Conservation (phyloP, 192 early-diverging fungal genomes). For the Geranomyces michiganensis region DNA sequence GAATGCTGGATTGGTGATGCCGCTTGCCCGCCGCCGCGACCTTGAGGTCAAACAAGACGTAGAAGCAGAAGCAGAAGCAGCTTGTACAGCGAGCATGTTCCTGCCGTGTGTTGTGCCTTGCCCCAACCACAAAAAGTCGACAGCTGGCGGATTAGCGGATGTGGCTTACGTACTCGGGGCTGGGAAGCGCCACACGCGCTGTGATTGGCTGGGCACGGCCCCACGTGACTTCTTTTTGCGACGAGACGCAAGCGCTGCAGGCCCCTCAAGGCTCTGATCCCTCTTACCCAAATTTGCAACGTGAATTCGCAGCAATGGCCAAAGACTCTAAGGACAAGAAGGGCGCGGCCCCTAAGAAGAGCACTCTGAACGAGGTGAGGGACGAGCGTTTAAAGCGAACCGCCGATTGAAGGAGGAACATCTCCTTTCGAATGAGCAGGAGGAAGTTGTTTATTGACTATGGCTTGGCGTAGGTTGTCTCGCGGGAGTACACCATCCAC, state of each 20-base stretch:
- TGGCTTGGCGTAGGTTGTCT: conserved; percentile 74
- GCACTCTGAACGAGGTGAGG: conserved; percentile 54
- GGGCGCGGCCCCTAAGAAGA: conserved; percentile 47
- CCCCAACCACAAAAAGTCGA: neutral
- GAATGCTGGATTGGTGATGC: neutral
- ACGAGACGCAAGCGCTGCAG: too few species aligned
- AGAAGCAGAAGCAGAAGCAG: too few species aligned
- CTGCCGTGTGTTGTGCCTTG: too few species aligned
- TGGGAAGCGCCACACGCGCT: neutral
- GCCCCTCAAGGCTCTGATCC: neutral
- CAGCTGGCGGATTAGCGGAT: neutral
- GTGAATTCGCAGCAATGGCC: conserved; percentile 27
- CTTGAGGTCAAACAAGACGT: too few species aligned
- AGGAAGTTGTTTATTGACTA: conserved; percentile 6
- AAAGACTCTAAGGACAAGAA: conserved; percentile 28
- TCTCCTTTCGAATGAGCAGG: neutral
- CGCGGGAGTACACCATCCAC: conserved; percentile 99
- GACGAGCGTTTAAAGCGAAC: too few species aligned
- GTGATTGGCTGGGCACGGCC: neutral
- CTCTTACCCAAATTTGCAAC: conserved; percentile 5
- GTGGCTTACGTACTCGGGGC: neutral
- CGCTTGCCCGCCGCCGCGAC: too few species aligned
- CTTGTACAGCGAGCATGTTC: too few species aligned
- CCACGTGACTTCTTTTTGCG: too few species aligned
- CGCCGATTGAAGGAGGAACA: neutral